A percentile compares a stretch with the other conserved stretches of the same genome.
phyloP scores from a whole-genome alignment of 257 asterid genomes.

The Solanum chiquidenum region DNA sequence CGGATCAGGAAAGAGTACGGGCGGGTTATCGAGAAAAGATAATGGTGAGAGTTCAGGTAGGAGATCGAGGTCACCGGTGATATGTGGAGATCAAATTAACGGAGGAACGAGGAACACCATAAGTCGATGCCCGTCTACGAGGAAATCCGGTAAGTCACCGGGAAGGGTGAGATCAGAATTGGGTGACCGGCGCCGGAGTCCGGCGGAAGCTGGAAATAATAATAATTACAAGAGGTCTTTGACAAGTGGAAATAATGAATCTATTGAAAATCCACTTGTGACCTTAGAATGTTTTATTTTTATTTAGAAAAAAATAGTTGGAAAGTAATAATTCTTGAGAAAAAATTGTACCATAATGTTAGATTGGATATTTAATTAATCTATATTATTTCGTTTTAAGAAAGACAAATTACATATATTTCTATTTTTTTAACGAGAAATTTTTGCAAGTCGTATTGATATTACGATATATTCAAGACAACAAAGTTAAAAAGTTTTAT shows the following conservation, averaged over 20 bases:
- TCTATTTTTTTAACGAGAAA: too few relatives aligned
- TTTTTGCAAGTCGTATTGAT: too few relatives aligned
- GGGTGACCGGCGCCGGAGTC: slow-evolving; percentile 36
- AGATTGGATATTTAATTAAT: not conserved
- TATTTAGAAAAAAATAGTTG: slow-evolving; percentile 18
- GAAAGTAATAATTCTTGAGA: not conserved
- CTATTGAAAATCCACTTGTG: slow-evolving; percentile 79
- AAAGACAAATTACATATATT: too few relatives aligned
- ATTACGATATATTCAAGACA: too few relatives aligned
- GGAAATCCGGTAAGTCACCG: slow-evolving; percentile 48
- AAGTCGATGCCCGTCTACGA: slow-evolving; percentile 29
- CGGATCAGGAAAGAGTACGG: slow-evolving; percentile 14
- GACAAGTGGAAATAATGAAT: slow-evolving; percentile 35
- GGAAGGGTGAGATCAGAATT: slow-evolving; percentile 42
- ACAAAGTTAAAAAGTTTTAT: too few relatives aligned
- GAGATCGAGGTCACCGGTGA: slow-evolving; percentile 53
- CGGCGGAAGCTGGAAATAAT: not conserved
- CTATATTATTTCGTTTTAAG: not conserved
- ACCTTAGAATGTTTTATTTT: slow-evolving; percentile 88
- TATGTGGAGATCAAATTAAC: slow-evolving; percentile 11
- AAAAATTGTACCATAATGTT: not conserved
- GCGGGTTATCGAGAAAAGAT: slow-evolving; percentile 15
- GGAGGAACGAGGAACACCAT: slow-evolving; percentile 14
- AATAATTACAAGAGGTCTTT: slow-evolving; percentile 22
- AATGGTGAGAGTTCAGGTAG: slow-evolving; percentile 45